Conservation (phyloP, 257 asterid genomes). For the Jaltomata sinuosa region DNA sequence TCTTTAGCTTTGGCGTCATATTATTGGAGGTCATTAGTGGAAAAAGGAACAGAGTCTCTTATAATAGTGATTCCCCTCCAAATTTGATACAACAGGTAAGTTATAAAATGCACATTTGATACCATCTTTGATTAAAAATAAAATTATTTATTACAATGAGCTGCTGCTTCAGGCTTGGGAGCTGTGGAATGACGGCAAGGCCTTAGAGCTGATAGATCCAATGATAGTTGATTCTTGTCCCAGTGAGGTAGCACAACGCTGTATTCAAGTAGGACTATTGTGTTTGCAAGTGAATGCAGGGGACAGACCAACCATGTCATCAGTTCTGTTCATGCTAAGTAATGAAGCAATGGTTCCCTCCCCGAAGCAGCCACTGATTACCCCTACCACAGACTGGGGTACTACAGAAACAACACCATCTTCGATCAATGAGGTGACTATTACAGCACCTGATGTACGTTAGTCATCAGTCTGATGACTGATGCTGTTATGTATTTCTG, state of each 20-base stretch:
- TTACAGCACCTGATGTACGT: neutral
- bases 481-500: neutral
- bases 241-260: conserved; percentile 4
- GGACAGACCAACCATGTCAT: conserved; percentile 13
- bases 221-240: neutral
- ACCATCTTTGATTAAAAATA: neutral
- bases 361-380: conserved; percentile 17
- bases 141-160: neutral
- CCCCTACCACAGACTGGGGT: neutral
- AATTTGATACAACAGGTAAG: neutral
- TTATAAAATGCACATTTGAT: neutral
- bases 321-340: conserved; percentile 10
- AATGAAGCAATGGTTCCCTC: conserved; percentile 3
- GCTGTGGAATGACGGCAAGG: conserved; percentile 15
- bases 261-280: conserved; percentile 21
- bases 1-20: conserved; percentile 11
- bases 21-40: conserved; percentile 12
- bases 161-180: conserved; percentile 18
- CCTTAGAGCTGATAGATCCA: conserved; percentile 10
- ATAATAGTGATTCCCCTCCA: neutral
- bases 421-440: conserved; percentile 10
- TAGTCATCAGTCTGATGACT: neutral
- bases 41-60: neutral
- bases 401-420: neutral
- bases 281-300: conserved; percentile 20